phyloP scores from a whole-genome alignment of 257 asterid species.

The Capsicum rhomboideum region DNA sequence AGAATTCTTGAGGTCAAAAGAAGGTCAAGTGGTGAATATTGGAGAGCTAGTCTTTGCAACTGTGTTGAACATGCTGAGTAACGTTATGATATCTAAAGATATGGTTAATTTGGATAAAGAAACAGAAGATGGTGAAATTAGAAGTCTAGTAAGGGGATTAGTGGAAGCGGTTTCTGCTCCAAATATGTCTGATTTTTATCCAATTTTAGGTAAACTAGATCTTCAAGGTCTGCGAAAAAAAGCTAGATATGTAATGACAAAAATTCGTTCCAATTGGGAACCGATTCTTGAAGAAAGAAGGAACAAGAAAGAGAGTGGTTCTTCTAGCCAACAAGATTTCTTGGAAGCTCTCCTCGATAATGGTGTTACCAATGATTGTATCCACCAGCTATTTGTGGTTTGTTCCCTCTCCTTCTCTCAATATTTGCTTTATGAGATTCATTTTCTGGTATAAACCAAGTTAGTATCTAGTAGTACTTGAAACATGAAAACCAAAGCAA shows the following conservation, averaged over 20 bases:
- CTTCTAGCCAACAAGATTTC: conserved; percentile 10
- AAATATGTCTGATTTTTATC: conserved; percentile 35
- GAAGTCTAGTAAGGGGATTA: conserved; percentile 8
- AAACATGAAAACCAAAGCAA: background rate
- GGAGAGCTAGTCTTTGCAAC: conserved; percentile 19
- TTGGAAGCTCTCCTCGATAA: conserved; percentile 16
- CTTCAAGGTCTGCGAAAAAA: conserved; percentile 33
- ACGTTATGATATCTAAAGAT: conserved; percentile 22
- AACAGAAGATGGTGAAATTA: conserved; percentile 7
- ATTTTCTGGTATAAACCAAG: background rate
- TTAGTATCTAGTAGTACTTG: background rate
- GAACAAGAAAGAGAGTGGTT: background rate
- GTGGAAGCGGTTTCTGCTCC: conserved; percentile 9
- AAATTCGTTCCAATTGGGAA: conserved; percentile 27
- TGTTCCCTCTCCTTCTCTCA: background rate
- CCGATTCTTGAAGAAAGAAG: conserved; percentile 24
- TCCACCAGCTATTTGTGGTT: conserved; percentile 33
- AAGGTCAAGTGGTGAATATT: conserved; percentile 15
- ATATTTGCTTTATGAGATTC: background rate
- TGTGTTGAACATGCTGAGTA: conserved; percentile 28
- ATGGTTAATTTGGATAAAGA: conserved; percentile 18
- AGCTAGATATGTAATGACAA: background rate
- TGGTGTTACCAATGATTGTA: conserved; percentile 22
- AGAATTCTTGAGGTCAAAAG: conserved; percentile 19
- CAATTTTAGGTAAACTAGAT: conserved; percentile 23